Evolutionary conservation across 202 grass and related monocot genomes (phyloP), one percentile per base, ranked within the genome.

Genomic region (Hordeum pubiflorum): DNA sequence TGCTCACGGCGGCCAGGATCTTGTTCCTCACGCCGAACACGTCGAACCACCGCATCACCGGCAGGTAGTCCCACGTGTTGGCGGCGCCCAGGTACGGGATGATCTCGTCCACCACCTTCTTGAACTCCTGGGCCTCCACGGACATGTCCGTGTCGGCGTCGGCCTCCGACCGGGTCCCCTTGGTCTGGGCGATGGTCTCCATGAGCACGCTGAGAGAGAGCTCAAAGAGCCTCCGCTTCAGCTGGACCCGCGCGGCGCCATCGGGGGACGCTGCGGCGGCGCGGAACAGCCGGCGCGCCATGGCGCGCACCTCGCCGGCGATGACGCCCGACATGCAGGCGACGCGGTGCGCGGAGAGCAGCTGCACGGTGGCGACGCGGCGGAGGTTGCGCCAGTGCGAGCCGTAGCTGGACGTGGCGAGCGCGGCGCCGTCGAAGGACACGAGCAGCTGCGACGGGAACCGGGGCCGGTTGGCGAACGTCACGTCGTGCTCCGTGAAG

Each of bases 311-410:
- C 74, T 93, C 82, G 24, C 14, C 69, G 18, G 70, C 20, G 69
- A 86, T 63, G 43, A 50, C 6, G 12, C 74, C 54, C 21, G 83
- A 50, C 27, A 73, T 86, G 43, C 74, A 74, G 0, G 40, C n/a
- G 66, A 93, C 78, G 56, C 91, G 87, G 73, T 86, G 75, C 20
- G 82, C 48, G 29, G 90, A 89, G 57, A 92, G 86, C 15, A 89
- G 77, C 62, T 87, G 79, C 22, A 80, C 34, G 2, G 85, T 32
- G 36, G 91, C 81, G 68, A 89, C 69, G 37, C 88, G 82, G 46
- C 87, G 85, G 52, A 90, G 81, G 74, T 77, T 85, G 61, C 91
- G 87, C 87, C 84, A 93, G 57, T 70, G 38, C 9, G 84, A 63
- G 17, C 91, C 87, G 60, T 93, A 85, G 57, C 14, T 76, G 70